Base-by-base conservation (phyloP, 106 monocot species). In the Dioscorea alata region DNA sequence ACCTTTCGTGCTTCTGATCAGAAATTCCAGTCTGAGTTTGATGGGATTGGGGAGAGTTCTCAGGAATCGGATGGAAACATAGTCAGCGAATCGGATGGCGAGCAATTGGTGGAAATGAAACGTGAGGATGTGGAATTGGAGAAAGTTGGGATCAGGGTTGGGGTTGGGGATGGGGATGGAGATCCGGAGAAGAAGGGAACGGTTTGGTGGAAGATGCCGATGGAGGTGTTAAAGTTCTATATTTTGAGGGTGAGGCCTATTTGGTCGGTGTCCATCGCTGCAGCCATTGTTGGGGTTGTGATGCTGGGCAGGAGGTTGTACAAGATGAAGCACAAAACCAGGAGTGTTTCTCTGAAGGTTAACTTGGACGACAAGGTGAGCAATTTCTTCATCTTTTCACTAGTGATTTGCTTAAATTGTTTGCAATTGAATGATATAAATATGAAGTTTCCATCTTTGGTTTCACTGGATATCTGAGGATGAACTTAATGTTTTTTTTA, bases 361-460 rank as follows among this genome's bases (percentile, higher is more conserved):
- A 67, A 59, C n/a, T 19, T 79, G 6, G 78, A 82, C 62, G 82
- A 79, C 62, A 86, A 86, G 82, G 86, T 86, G 64, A 82, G 72
- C 12, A 61, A 49, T 9, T 63, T 63, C 33, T 63, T 19, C 22
- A 13, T 42, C 42, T 42, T 0, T 42, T 42, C 42, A 42, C 42
- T 42, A 8, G 10, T 42, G 42, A 42, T 42, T 42, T 10, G 6
- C 10, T 42, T 42, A 8, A 42, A 42, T 6, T 42, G 42, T 42
- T 42, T 42, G 42, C 4, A 42, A 42, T 42, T 42, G 1, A 42
- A 8, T 42, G 6, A 42, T 42, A 42, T 6, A 42, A 0, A 42
- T 42, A 42, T 42, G 10, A 42, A 42, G 42, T 6, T 42, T 2
- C 0, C 42, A 42, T 42, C 6, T 42, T 42, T 42, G 42, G 0